Evolutionary conservation across 129 eudicot genomes (phyloP).

Genomic region (Escallonia rubra): DNA sequence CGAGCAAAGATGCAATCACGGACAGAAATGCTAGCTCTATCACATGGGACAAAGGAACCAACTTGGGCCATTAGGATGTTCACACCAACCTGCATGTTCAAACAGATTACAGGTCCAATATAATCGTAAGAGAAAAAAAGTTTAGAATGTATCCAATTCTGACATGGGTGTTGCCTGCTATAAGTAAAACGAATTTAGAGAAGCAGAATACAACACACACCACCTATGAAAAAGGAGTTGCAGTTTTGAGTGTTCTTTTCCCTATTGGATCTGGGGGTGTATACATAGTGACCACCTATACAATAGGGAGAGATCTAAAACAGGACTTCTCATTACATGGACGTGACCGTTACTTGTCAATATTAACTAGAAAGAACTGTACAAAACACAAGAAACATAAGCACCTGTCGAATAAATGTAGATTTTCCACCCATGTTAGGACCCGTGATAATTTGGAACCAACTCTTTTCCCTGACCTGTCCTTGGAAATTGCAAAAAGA

Average conservation of each 20-base stretch:
- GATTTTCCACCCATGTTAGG: constrained; percentile 99
- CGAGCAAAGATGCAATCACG: constrained; percentile 99
- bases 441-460: constrained; percentile 98
- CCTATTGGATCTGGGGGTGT: too few relatives aligned
- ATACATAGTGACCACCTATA: too few relatives aligned
- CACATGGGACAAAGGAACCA: constrained; percentile 95
- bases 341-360: background rate
- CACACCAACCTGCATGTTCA: constrained; percentile 73
- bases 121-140: background rate
- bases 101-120: background rate
- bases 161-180: background rate
- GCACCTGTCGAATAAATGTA: constrained; percentile 86
- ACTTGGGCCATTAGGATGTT: constrained; percentile 96
- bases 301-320: too few relatives aligned
- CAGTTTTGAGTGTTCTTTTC: too few relatives aligned
- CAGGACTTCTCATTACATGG: background rate
- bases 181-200: background rate
- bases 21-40: constrained; percentile 76
- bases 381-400: constrained; percentile 3
- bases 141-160: background rate
- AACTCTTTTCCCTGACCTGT: constrained; percentile 81
- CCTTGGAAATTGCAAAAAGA: constrained; percentile 11
- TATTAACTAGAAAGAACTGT: too few relatives aligned
- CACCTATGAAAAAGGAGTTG: background rate
- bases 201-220: background rate